Conservation (phyloP, 1,284 basidiomycete species). For the Thelephora terrestris region DNA sequence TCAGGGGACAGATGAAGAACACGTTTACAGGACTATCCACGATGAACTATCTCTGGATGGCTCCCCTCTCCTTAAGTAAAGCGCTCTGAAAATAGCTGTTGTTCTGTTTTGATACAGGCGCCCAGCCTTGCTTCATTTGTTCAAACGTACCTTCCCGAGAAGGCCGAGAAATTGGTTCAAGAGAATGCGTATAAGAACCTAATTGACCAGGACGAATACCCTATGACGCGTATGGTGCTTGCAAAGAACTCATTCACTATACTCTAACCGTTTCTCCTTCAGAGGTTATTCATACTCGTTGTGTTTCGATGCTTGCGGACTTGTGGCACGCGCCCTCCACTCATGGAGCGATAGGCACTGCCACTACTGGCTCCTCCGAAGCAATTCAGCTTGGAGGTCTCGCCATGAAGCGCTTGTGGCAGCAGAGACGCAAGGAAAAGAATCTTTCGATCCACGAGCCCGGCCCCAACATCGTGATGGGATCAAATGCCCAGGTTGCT, state of each 20-base stretch:
- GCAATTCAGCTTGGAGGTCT: constrained; percentile 91
- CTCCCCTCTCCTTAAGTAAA: constrained; percentile 56
- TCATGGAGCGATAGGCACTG: constrained; percentile 76
- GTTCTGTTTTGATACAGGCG: too few species aligned
- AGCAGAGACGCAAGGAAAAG: constrained; percentile 75
- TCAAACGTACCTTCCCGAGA: too few species aligned
- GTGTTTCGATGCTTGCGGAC: constrained; percentile 36
- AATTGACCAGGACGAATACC: constrained; percentile 19
- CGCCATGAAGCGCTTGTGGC: constrained; percentile 94
- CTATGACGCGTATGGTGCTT: too few species aligned
- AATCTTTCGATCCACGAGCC: constrained; percentile 85
- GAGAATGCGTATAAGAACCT: too few species aligned
- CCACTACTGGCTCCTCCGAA: constrained; percentile 90
- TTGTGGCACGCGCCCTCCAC: constrained; percentile 83
- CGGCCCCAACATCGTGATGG: constrained; percentile 43
- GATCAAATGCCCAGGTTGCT: constrained; percentile 30
- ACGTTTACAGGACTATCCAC: constrained; percentile 75
- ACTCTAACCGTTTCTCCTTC: too few species aligned
- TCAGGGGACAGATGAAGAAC: constrained; percentile 44
- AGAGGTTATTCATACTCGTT: too few species aligned
- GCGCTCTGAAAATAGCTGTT: too few species aligned
- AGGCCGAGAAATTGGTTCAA: too few species aligned
- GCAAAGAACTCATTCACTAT: background rate
- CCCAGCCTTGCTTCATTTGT: constrained; percentile 11
- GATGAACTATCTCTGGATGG: constrained; percentile 81